These are phyloP conservation scores for Arthrobotrys sphaeroides DNA, from an alignment of 2,329 filamentous ascomycete genomes.

Conservation along the genomic window DNA sequence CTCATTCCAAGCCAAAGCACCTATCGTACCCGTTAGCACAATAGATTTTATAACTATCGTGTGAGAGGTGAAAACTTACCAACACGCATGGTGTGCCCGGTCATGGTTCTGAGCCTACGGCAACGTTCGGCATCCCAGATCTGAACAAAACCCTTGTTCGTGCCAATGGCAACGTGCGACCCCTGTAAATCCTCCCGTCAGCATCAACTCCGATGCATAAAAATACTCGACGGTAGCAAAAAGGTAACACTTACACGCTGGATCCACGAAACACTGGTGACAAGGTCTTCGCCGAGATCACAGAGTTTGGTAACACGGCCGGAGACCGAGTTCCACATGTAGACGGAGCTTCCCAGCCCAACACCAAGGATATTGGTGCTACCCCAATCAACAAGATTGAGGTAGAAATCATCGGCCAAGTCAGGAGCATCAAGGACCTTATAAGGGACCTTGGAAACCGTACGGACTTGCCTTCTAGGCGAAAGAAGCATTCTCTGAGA, in stretches of 20 bases:
- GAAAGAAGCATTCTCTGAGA: constrained; percentile 94
- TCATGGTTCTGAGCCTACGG: constrained; percentile 91
- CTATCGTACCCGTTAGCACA: constrained; percentile 48
- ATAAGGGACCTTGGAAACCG: constrained; percentile 95
- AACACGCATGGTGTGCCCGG: constrained; percentile 90
- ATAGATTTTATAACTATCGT: not conserved
- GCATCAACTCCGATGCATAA: constrained; percentile 15
- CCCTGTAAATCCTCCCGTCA: constrained; percentile 65
- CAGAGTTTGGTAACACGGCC: constrained; percentile 94
- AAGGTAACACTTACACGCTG: constrained; percentile 70
- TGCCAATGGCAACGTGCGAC: constrained; percentile 94
- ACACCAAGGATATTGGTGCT: constrained; percentile 94
- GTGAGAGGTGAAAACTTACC: constrained; percentile 64
- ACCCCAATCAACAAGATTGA: constrained; percentile 98
- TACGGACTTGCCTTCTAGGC: constrained; percentile 84
- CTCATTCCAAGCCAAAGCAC: constrained; percentile 92
- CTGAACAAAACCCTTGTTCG: constrained; percentile 90
- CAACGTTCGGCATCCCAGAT: constrained; percentile 96
- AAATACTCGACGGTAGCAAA: not conserved
- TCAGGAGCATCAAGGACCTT: constrained; percentile 97
- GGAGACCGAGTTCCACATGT: constrained; percentile 96
- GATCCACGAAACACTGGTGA: constrained; percentile 98
- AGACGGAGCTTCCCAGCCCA: constrained; percentile 89
- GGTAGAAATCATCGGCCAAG: constrained; percentile 94
- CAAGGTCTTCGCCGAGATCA: constrained; percentile 88